Evolutionary conservation across 2,329 filamentous ascomycete genomes (phyloP), one percentile per base, ranked within the genome.

Genomic region (Chaetomiaceae sp.): DNA sequence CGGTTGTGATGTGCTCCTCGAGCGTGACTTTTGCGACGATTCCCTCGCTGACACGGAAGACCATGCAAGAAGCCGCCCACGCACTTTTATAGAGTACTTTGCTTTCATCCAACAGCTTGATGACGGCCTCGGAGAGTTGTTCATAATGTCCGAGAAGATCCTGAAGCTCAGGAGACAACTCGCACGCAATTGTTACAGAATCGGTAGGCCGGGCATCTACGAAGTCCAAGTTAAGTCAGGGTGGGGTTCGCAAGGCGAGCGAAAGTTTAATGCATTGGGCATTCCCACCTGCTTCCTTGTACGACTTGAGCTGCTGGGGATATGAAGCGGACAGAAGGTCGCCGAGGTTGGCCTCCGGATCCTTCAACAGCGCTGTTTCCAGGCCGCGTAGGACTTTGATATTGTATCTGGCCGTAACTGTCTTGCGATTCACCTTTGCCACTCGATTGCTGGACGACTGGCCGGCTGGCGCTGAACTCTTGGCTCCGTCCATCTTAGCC

Each of bases 1-100:
- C 34, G 34, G 23, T 41, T 38, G 27, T 48, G 27, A 48, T 30
- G 18, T 40, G 27, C 46, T 48, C 27, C 46, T 48, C 46, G 36
- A 33, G 3, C 16, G 36, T 48, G 16, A 48, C 46, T 41, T 48
- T 40, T 4, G 36, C 46, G 11, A 23, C 36, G 46, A 48, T 48
- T 14, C 11, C 18, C 20, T 40, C 46, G 36, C 46, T 48, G 18
- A 40, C 18, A 32, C 32, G 33, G 44, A 47, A 47, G 30, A 37
- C 46, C 36, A 48, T 48, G 16, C 25, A 48, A 40, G 25, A 40
- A 32, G 46, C 46, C 2, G 34, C 46, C 34, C 25, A 48, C 14
- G 20, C 10, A 18, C 46, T 48, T 40, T 48, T 40, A 27, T 48
- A 48, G 25, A 48, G 36, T 4, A 48, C n/a, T 23, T 48, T 36